phyloP scores from a whole-genome alignment of 345 rosid species.

The Cardamine resedifolia region DNA sequence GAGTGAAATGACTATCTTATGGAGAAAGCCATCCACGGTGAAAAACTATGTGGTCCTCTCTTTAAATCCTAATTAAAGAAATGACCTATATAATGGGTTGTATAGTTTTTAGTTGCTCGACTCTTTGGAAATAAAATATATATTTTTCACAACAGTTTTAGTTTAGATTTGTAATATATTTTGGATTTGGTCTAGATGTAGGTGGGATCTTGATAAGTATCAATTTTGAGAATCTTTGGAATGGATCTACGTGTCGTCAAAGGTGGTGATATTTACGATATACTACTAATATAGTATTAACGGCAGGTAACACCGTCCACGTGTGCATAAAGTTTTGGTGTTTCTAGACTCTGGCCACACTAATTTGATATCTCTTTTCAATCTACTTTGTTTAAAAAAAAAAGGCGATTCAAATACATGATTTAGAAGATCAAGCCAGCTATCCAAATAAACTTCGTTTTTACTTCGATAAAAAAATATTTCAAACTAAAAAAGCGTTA shows the following conservation, averaged over 20 bases:
- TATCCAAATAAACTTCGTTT: background rate
- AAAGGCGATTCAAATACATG: background rate
- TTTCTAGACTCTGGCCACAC: conserved; percentile 10
- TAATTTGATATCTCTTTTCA: background rate
- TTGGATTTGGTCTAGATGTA: conserved; percentile 17
- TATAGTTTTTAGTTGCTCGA: background rate
- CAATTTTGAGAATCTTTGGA: conserved; percentile 24
- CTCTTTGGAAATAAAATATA: background rate
- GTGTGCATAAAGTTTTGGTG: conserved; percentile 16
- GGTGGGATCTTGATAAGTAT: conserved; percentile 36
- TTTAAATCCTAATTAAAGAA: background rate
- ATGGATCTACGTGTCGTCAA: conserved; percentile 16
- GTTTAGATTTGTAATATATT: background rate
- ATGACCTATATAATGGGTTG: background rate
- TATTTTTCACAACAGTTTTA: background rate
- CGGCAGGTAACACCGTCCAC: conserved; percentile 32
- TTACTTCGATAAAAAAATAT: background rate
- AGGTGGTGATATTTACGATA: background rate
- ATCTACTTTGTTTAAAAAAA: background rate
- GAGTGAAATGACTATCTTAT: no score
- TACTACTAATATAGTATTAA: background rate
- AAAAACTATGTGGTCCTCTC: background rate
- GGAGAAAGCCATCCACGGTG: no score
- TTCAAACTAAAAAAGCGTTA: background rate
- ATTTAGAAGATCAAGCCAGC: background rate